Evolutionary conservation across 1,284 basidiomycete genomes (phyloP).

Genomic region (Puccinia sorghi): DNA sequence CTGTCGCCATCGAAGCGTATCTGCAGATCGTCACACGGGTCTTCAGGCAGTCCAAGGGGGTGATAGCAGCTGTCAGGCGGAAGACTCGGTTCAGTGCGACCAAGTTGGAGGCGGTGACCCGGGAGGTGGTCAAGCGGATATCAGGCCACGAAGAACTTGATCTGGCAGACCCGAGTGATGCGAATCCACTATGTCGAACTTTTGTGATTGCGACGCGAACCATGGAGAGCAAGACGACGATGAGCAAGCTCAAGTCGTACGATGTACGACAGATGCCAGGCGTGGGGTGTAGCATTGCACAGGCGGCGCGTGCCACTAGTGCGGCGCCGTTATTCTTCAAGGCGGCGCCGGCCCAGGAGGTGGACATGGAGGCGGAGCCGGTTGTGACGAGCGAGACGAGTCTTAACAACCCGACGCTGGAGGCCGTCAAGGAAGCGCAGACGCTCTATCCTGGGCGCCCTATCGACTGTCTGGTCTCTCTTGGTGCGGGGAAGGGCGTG

Average conservation of each 20-base stretch:
- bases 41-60: constrained; percentile 51
- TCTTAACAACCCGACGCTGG: constrained; percentile 33
- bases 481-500: constrained; percentile 34
- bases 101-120: constrained; percentile 7
- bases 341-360: constrained; percentile 11
- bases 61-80: not conserved
- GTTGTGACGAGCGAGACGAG: not conserved
- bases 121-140: constrained; percentile 36
- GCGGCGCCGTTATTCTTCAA: constrained; percentile 51
- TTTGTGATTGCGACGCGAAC: constrained; percentile 31
- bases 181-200: constrained; percentile 20
- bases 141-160: not conserved
- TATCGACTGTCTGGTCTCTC: constrained; percentile 36
- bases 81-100: constrained; percentile 18
- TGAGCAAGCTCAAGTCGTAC: constrained; percentile 20
- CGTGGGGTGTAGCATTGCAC: constrained; percentile 41
- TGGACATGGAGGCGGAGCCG: not conserved
- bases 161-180: constrained; percentile 13
- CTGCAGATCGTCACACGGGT: constrained; percentile 47
- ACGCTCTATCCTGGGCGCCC: constrained; percentile 16
- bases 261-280: not conserved
- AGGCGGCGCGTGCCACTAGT: constrained; percentile 51
- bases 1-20: constrained; percentile 50
- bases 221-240: not conserved
- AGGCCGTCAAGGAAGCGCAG: constrained; percentile 30